These are phyloP conservation scores for Hyphopichia wangnamkhiaoensis DNA, from an alignment of 1,139 yeast genomes.

Conservation along the genomic window DNA sequence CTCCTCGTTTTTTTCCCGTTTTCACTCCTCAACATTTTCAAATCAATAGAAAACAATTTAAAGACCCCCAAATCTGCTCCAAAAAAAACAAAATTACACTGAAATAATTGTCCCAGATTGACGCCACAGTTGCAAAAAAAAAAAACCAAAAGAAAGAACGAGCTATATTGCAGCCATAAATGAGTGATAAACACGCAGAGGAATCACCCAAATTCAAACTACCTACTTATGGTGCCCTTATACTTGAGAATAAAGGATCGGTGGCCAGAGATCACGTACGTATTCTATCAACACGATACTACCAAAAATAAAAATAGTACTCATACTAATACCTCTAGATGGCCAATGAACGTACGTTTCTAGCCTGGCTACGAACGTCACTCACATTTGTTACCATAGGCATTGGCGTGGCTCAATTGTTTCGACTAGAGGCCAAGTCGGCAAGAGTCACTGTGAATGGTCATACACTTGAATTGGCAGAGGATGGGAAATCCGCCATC, in stretches of 20 bases:
- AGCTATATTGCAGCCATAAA: too few species aligned
- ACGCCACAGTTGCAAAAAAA: constrained; percentile 4
- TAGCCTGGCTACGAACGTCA: constrained; percentile 77
- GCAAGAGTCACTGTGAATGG: constrained; percentile 19
- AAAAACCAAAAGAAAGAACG: neutral
- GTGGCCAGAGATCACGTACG: constrained; percentile 49
- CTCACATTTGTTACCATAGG: constrained; percentile 46
- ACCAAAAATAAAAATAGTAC: too few species aligned
- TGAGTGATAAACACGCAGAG: neutral
- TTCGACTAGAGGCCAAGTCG: constrained; percentile 30
- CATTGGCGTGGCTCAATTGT: constrained; percentile 44
- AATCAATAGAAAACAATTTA: too few species aligned
- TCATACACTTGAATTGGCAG: constrained; percentile 10
- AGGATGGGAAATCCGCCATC: constrained; percentile 7
- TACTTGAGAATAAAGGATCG: constrained; percentile 47
- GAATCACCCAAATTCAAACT: constrained; percentile 1
- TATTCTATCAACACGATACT: too few species aligned
- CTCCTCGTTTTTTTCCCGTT: neutral
- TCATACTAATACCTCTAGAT: constrained; percentile 18
- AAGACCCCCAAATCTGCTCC: too few species aligned
- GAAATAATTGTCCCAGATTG: too few species aligned
- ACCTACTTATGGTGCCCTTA: constrained; percentile 23
- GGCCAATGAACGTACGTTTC: constrained; percentile 77
- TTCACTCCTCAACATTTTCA: too few species aligned
- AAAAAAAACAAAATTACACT: too few species aligned